A percentile compares a stretch with the other conserved stretches of the same genome.
phyloP scores from a whole-genome alignment of 805 yeast genomes.

The Saccharomycopsis sp. region DNA sequence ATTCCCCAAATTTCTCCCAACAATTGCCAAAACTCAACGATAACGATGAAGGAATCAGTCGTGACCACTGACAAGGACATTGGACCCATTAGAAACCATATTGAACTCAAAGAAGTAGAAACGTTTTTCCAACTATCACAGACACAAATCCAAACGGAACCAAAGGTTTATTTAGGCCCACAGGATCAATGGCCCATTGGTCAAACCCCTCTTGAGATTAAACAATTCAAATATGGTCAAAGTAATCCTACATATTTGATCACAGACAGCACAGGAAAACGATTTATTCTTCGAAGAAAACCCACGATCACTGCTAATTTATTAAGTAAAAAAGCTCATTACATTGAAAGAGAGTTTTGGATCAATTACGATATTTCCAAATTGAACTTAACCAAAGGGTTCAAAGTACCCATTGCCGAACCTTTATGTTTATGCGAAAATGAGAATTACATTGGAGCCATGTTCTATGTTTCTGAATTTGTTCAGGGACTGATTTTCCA shows the following conservation, averaged over 20 bases:
- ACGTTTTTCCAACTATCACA: no score
- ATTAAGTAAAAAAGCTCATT: constrained; percentile 47
- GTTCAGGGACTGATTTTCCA: constrained; percentile 47
- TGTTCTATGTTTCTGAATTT: constrained; percentile 52
- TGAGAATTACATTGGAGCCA: constrained; percentile 41
- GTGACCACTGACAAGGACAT: constrained; percentile 26
- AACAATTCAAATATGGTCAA: constrained; percentile 54
- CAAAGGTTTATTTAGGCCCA: constrained; percentile 18
- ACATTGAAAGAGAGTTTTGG: constrained; percentile 52
- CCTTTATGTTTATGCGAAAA: constrained; percentile 46
- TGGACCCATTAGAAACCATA: constrained; percentile 23
- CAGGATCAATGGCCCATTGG: constrained; percentile 19
- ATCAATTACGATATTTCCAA: constrained; percentile 25
- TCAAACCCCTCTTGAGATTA: constrained; percentile 26
- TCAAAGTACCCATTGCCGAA: constrained; percentile 43
- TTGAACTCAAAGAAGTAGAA: constrained; percentile 23
- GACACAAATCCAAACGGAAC: no score
- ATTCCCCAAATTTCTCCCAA: no score
- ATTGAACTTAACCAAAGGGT: constrained; percentile 10
- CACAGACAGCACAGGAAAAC: constrained; percentile 28
- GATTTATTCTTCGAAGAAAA: constrained; percentile 44
- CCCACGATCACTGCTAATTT: constrained; percentile 41
- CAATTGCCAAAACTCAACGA: no score
- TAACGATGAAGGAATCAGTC: no score
- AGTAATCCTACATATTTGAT: constrained; percentile 52